Base-by-base conservation (phyloP, 2,329 filamentous ascomycete genomes). In the Bipolaris zeicola region DNA sequence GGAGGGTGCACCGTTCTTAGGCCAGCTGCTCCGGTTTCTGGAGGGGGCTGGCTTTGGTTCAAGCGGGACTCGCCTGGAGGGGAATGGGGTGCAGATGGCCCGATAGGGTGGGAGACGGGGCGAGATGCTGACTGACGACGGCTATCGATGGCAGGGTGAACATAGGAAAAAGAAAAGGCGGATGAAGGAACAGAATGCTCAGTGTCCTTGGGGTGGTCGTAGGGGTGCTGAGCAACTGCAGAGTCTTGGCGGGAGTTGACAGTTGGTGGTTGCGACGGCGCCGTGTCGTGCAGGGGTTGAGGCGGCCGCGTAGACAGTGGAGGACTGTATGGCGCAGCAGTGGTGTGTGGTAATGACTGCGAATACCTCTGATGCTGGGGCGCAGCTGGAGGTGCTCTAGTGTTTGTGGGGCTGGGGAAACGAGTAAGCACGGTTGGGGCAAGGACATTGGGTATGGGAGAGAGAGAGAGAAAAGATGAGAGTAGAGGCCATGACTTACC, bases 171-270 rank as follows among this genome's bases (percentile, higher is more conserved):
- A 16, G 58, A 38, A 34, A 58, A 36, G 34, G 59, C 60, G 42
- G 63, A 55, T 20, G 56, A 50, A 22, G 58, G 47, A 26, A 51
- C 49, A 37, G 41, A 54, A 28, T 59, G 53, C 37, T 62, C 63
- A 28, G 50, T 26, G 31, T 65, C 63, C 41, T 61, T 64, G 51
- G 42, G 38, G n/a, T 49, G 22, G 41, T 65, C 65, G 26, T 64
- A 54, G 46, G 57, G 59, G 33, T 64, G 58, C 20, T 64, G 61
- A 50, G 58, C 57, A 38, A 56, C 38, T 33, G 54, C 54, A 5
- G 65, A 68, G 38, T 68, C 65, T 65, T 68, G 65, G 61, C 65
- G 65, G 26, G 38, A 22, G 26, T 18, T 45, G n/a, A 51, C 38
- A 37, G 48, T 39, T 60, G 54, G 50, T 42, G 52, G 11, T 41